phyloP scores from a whole-genome alignment of 345 rosid species.

The Sonneratia caseolaris region DNA sequence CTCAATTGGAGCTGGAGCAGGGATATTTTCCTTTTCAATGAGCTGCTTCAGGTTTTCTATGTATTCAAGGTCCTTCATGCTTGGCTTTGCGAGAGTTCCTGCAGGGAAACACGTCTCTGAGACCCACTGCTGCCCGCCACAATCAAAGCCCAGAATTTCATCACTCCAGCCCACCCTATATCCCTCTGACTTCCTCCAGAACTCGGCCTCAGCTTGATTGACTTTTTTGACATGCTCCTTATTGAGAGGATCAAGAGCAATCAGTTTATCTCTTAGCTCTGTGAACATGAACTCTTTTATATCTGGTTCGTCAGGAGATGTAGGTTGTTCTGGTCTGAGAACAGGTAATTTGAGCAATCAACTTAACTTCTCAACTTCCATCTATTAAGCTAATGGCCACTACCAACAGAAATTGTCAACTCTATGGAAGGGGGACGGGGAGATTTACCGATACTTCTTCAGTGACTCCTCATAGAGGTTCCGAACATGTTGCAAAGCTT shows the following conservation, averaged over 20 bases:
- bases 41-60: slow-evolving; percentile 73
- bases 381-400: neutral
- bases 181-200: slow-evolving; percentile 95
- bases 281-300: slow-evolving; percentile 69
- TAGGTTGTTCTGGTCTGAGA: slow-evolving; percentile 42
- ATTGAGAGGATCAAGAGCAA: slow-evolving; percentile 88
- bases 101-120: slow-evolving; percentile 95
- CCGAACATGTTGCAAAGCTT: slow-evolving; percentile 59
- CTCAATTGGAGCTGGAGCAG: slow-evolving; percentile 90
- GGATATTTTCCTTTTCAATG: slow-evolving; percentile 66
- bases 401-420: neutral
- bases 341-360: slow-evolving; percentile 19
- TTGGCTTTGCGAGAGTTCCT: slow-evolving; percentile 76
- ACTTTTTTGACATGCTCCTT: slow-evolving; percentile 67
- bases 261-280: slow-evolving; percentile 83
- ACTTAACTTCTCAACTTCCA: neutral
- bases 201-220: slow-evolving; percentile 89
- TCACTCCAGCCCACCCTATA: slow-evolving; percentile 95
- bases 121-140: slow-evolving; percentile 99
- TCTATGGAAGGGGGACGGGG: neutral
- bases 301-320: slow-evolving; percentile 34
- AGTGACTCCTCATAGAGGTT: slow-evolving; percentile 67
- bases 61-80: slow-evolving; percentile 86
- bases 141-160: slow-evolving; percentile 95
- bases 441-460: slow-evolving; percentile 55